Evolutionary conservation across 164 flowering plant genomes (phyloP).

Genomic region (Stephania cephalantha): DNA sequence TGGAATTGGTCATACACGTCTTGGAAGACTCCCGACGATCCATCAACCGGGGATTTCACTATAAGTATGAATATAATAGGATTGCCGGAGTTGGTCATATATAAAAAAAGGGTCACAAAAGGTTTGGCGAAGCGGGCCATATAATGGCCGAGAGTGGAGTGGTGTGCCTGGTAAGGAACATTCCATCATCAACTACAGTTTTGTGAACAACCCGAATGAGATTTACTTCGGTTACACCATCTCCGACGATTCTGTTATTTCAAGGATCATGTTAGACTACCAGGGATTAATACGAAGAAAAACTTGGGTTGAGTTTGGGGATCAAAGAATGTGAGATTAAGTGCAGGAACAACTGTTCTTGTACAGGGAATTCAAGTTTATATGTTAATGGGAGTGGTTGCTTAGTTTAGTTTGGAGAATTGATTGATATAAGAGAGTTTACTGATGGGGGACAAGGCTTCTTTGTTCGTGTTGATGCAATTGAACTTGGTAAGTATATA

Average conservation of each 20-base stretch:
- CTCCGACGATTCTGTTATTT: constrained; percentile 5
- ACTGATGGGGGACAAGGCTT: constrained; percentile 6
- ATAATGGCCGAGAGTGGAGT: constrained; percentile 6
- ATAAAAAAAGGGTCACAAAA: constrained; percentile 6
- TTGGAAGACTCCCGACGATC: neutral
- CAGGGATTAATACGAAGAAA: neutral
- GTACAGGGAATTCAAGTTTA: neutral
- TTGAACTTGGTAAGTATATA: neutral
- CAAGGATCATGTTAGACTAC: neutral
- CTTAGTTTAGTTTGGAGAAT: neutral
- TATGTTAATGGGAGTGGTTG: neutral
- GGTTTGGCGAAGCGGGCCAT: constrained; percentile 28
- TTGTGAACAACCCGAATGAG: constrained; percentile 7
- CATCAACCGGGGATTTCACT: constrained; percentile 20
- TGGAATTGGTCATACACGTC: constrained; percentile 30
- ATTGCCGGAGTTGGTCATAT: constrained; percentile 19
- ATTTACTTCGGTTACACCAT: neutral
- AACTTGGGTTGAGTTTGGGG: constrained; percentile 1
- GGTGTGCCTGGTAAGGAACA: constrained; percentile 10
- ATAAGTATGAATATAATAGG: constrained; percentile 23
- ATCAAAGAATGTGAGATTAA: neutral
- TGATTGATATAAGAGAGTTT: constrained; percentile 6
- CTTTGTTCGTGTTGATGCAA: neutral
- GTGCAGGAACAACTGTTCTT: constrained; percentile 9
- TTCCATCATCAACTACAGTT: constrained; percentile 7